Base-by-base conservation (phyloP, 345 rosid species). In the Lepidium aucheri region DNA sequence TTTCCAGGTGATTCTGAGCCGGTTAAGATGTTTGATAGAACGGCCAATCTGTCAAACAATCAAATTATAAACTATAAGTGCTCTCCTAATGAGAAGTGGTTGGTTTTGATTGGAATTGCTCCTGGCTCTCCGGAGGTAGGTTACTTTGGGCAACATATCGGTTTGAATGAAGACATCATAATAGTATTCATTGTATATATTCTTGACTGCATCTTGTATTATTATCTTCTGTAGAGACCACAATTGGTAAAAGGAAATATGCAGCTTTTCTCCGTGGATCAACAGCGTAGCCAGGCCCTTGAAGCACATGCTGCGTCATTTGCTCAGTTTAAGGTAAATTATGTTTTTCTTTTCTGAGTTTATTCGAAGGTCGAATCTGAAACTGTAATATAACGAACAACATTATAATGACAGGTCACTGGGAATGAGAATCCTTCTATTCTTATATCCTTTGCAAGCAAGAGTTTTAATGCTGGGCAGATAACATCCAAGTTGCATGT, bases 231-330 rank as follows among this genome's bases (percentile, higher is more conserved):
- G 50, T 68, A 93, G 99, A 81, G 86, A 82, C 89, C 86, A 57
- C 97, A 88, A 84, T 59, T 94, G 78, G 96, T 94, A 41, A 94
- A 90, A 69, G 97, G 97, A 78, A 90, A 83, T 65, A 88, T 90
- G 97, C 97, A 88, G 78, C 96, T 90, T 68, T 88, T 88, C 84
- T 94, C 97, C 17, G 83, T 90, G 43, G 97, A 94, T 36, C 97
- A 94, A 78, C 99, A 95, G 82, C 90, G 99, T 22, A 95, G 99
- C 75, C 99, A 95, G 82, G 97, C 96, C 36, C 95, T 95, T 71
- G 99, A 95, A 82, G 99, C 99, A 24, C 99, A 95, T 85, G 97
- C 99, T 81, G 97, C 97, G 7, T 81, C 99, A 67, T 94, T 88
- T 78, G 99, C 97, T 44, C 90, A 86, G 54, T 86, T 84, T 58